Conservation (phyloP, 306 rosid species). For the Cucurbita pepo region DNA sequence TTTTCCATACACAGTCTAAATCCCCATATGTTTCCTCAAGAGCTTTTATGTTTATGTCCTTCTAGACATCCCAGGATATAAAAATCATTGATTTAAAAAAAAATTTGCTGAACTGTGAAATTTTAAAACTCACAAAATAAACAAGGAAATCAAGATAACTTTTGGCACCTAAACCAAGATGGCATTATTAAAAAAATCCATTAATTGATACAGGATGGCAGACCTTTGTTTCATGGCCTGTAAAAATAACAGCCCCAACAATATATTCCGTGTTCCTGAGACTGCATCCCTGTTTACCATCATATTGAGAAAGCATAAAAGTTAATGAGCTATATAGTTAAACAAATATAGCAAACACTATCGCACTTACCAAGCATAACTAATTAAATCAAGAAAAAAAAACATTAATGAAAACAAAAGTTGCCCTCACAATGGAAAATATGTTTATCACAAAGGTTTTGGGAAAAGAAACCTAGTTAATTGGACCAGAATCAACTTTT, state of each 20-base stretch:
- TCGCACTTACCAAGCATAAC: not conserved
- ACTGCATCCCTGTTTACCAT: conserved; percentile 76
- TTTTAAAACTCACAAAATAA: not conserved
- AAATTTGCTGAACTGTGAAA: not conserved
- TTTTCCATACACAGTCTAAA: not conserved
- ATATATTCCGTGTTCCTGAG: conserved; percentile 90
- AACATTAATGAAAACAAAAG: not conserved
- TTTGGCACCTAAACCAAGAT: not conserved
- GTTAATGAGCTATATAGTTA: conserved; percentile 7
- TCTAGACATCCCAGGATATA: not conserved
- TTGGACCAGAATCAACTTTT: not conserved
- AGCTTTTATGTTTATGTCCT: not conserved
- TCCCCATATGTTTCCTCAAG: not conserved
- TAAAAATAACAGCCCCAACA: conserved; percentile 80
- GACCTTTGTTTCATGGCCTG: conserved; percentile 98
- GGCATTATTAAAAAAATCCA: not conserved
- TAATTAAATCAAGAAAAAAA: not conserved
- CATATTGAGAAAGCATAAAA: conserved; percentile 2
- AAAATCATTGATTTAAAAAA: not conserved
- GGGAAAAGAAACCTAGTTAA: not conserved
- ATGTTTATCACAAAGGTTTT: not conserved
- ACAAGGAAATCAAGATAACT: not conserved
- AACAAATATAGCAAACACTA: conserved; percentile 1
- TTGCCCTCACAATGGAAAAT: not conserved
- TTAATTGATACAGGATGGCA: conserved; percentile 8